Base-by-base conservation (phyloP, 768 basidiomycete genomes). In the Obba rivulosa region DNA sequence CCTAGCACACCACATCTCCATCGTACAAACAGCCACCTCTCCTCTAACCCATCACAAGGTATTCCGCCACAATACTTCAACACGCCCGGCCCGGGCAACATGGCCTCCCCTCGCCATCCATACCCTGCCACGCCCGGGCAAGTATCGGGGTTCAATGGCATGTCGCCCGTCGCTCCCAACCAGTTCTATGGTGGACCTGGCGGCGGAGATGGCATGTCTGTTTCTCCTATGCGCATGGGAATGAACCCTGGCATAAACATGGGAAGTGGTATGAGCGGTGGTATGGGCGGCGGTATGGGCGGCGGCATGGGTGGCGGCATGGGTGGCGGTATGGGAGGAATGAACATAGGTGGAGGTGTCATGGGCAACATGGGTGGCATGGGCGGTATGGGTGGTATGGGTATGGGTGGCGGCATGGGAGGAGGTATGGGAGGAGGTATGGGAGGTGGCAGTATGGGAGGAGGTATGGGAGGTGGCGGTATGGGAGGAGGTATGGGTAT, bases 121-220 rank as follows among this genome's bases (percentile, higher is more conserved):
- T 55, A 41, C 47, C 42, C 54, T 9, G 48, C 44, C 11, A 40
- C 35, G 20, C 45, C 34, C 61, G 42, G 62, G 57, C 17, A 62
- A 66, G 13, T 63, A 56, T 8, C 53, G 51, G 41, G 55, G 53
- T 55, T 49, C 50, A 40, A 50, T 28, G 24, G 50, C 50, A 49
- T 62, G 63, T 58, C 57, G 34, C 45, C 64, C 5, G 67, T 75
- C 17, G 55, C 73, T n/a, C 63, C 72, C 0, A 47, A 47, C 17
- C 75, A 74, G 48, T 76, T 76, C 52, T 75, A 75, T 49, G 69
- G 59, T 4, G 28, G 28, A 7, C 46, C 51, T 37, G 55, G 58
- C 7, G 68, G 59, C 14, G 50, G 45, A 16, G 51, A 49, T 22
- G 50, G 50, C 23, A 48, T 58, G n/a, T 47, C 58, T 17, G 22